These are phyloP conservation scores for Saturnispora quitensis DNA, from an alignment of 805 yeast genomes.

Conservation along the genomic window DNA sequence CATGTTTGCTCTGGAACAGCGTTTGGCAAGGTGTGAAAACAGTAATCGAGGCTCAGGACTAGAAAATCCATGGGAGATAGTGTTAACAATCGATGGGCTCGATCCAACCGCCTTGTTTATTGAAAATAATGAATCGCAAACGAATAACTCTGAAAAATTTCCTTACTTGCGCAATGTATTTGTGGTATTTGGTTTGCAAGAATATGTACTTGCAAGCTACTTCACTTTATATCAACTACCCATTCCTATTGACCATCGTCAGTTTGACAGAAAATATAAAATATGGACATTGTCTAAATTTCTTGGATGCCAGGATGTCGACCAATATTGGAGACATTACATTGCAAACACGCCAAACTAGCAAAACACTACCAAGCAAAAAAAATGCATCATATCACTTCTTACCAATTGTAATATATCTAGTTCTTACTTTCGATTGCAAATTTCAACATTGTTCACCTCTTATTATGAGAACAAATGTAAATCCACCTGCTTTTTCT, in stretches of 20 bases:
- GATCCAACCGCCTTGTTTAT: constrained; percentile 16
- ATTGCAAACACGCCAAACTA: not conserved
- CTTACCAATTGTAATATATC: not conserved
- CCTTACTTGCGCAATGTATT: constrained; percentile 22
- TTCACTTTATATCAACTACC: constrained; percentile 4
- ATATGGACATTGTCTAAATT: constrained; percentile 22
- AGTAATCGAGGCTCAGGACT: constrained; percentile 24
- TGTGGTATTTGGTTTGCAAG: constrained; percentile 15
- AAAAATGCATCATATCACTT: not conserved
- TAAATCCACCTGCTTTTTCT: not conserved
- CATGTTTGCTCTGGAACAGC: constrained; percentile 21
- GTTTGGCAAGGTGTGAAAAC: constrained; percentile 20
- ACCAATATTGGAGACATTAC: constrained; percentile 23
- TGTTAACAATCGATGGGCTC: constrained; percentile 21
- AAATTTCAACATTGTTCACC: not conserved
- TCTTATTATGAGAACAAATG: not conserved
- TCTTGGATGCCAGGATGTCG: constrained; percentile 26
- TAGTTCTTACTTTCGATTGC: not conserved
- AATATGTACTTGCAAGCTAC: not conserved
- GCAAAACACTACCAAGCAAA: not conserved
- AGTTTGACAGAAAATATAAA: constrained; percentile 10
- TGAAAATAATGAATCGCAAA: not conserved
- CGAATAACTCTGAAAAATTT: not conserved
- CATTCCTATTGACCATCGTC: constrained; percentile 2
- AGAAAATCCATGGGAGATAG: constrained; percentile 22